These are phyloP conservation scores for Capsicum chinense DNA, from an alignment of 257 asterid genomes.

Conservation along the genomic window DNA sequence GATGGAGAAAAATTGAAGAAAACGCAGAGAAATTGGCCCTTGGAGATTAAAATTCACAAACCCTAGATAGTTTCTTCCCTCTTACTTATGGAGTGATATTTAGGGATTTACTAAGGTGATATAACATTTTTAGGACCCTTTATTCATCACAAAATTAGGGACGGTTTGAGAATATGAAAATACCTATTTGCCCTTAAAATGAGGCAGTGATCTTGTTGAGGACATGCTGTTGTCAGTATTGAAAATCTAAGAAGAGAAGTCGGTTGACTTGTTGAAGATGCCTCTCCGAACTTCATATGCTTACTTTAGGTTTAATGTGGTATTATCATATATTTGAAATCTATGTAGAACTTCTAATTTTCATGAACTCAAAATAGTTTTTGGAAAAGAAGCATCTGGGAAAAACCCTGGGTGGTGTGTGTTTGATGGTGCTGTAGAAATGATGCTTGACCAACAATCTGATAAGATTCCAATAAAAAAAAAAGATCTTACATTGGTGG, in stretches of 20 bases:
- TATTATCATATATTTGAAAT: neutral
- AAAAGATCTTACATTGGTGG: no score
- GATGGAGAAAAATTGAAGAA: no score
- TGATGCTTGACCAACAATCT: neutral
- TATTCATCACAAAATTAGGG: no score
- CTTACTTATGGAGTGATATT: no score
- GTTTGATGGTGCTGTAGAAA: neutral
- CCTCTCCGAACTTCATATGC: neutral
- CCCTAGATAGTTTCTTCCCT: no score
- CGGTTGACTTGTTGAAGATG: neutral
- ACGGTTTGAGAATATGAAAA: no score
- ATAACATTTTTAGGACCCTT: no score
- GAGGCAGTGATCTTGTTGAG: slow-evolving; percentile 57
- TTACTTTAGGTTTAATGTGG: neutral
- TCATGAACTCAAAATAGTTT: neutral
- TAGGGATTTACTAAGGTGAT: no score
- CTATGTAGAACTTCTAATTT: neutral
- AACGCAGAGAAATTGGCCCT: no score
- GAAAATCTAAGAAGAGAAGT: neutral
- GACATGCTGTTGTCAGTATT: neutral
- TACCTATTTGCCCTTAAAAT: neutral
- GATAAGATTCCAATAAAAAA: neutral
- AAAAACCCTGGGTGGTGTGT: neutral
- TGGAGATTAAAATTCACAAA: no score
- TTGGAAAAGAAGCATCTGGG: neutral